Percentiles rank a stretch among this genome's conserved stretches.
phyloP scores from a whole-genome alignment of 805 yeast genomes.

The Lipomyces mesembrius region DNA sequence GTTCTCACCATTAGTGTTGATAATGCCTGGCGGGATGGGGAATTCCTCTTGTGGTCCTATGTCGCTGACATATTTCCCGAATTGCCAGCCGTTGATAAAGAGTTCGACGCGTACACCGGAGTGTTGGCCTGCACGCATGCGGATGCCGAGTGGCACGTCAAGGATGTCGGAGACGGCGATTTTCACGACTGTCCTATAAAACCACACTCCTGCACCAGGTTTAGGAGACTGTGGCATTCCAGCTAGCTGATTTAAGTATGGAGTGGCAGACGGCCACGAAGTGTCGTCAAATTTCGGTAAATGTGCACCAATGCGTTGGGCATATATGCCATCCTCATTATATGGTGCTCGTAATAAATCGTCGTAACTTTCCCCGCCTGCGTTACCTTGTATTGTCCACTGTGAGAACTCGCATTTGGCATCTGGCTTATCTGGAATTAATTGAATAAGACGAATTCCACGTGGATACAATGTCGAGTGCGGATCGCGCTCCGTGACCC shows the following conservation, averaged over 20 bases:
- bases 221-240: conserved; percentile 11
- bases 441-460: conserved; percentile 21
- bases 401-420: conserved; percentile 16
- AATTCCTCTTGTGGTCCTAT: conserved; percentile 32
- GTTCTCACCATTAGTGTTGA: conserved; percentile 24
- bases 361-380: conserved; percentile 24
- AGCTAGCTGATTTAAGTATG: conserved; percentile 7
- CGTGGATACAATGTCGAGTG: conserved; percentile 25
- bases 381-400: conserved; percentile 32
- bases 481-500: conserved; percentile 15
- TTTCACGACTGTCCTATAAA: conserved; percentile 22
- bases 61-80: conserved; percentile 27
- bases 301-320: conserved; percentile 31
- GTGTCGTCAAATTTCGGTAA: conserved; percentile 13
- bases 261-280: conserved; percentile 16
- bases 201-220: conserved; percentile 17
- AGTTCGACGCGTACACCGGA: conserved; percentile 28
- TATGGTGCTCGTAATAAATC: conserved; percentile 33
- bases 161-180: conserved; percentile 19
- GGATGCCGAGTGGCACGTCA: conserved; percentile 27
- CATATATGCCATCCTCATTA: conserved; percentile 30
- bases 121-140: conserved; percentile 14
- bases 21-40: conserved; percentile 31
- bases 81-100: conserved; percentile 33
- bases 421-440: conserved; percentile 5